phyloP scores from a whole-genome alignment of 441 rosid genomes.

The Pelargonium myrrhifolium region DNA sequence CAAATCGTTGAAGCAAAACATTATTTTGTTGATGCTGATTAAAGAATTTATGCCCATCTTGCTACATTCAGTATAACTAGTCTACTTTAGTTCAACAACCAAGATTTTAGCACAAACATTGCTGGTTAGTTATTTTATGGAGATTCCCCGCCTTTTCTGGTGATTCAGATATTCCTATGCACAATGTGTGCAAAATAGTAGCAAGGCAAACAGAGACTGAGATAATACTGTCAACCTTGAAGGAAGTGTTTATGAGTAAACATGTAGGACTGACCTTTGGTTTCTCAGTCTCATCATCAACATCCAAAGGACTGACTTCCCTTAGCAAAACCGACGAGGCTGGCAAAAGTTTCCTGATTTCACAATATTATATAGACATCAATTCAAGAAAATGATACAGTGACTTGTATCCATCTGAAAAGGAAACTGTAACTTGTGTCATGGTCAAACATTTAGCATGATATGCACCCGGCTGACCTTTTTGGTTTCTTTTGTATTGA shows the following conservation, averaged over 20 bases:
- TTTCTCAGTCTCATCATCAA: conserved; percentile 52
- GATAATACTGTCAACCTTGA: background rate
- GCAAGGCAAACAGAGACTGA: background rate
- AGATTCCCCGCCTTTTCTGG: background rate
- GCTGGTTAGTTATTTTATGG: background rate
- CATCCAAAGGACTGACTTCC: conserved; percentile 46
- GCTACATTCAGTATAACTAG: background rate
- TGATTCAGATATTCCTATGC: background rate
- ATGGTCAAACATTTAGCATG: background rate
- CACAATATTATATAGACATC: conserved; percentile 12
- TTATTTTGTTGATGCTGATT: background rate
- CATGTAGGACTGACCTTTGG: conserved; percentile 39
- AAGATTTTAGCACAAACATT: background rate
- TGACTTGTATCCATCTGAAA: background rate
- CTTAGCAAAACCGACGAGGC: conserved; percentile 56
- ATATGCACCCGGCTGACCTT: conserved; percentile 35
- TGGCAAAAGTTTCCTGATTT: conserved; percentile 75
- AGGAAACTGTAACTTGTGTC: background rate
- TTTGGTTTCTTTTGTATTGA: conserved; percentile 50
- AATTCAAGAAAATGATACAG: background rate
- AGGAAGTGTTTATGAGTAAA: background rate
- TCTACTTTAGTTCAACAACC: background rate
- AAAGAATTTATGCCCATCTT: background rate
- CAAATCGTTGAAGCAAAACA: background rate
- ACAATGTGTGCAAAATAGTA: background rate